Evolutionary conservation across 2,329 filamentous ascomycete genomes (phyloP), one percentile per base, ranked within the genome.

Genomic region (Sporothrix pseudoabietina): DNA sequence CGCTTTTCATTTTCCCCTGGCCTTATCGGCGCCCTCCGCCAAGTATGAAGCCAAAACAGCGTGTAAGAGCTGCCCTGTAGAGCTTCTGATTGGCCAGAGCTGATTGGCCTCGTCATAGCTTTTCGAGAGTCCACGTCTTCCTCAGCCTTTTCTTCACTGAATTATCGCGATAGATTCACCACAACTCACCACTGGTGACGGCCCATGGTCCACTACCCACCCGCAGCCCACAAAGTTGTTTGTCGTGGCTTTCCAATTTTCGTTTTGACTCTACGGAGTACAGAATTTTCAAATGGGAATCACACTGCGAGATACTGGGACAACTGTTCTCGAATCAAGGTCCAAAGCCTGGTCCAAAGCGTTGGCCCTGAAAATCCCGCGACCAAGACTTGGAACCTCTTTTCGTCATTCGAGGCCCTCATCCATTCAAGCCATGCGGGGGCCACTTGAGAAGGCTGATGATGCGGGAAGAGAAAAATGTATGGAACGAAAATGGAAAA

Each of bases 331-430:
- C 22, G 39, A 66, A 47, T 12, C 61, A 66, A 39, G 39, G 22
- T 22, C 39, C 14, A 44, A 44, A n/a, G 22, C 10, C 55, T n/a
- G 39, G 22, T 22, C 39, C 14, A 44, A 44, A n/a, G 22, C 10
- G 30, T n/a, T 59, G 12, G 55, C 55, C 55, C 61, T 47, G 35
- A 63, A 41, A 41, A 63, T 63, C 59, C 59, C 19, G n/a, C 59
- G 59, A 41, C 22, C n/a, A 44, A 65, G 39, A 22, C 16, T 26
- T n/a, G 35, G n/a, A 35, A n/a, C 35, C 10, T 44, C 6, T 47
- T 47, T 47, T 47, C 5, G 22, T 47, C 61, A 22, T 47, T 68
- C 26, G 65, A 32, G 22, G 35, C 26, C 63, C 41, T 52, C 6
- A 26, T 10, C 22, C 35, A 2, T 63, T 22, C 19, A 16, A 9